phyloP scores from a whole-genome alignment of 257 asterid species.

The Primulina huaijiensis region DNA sequence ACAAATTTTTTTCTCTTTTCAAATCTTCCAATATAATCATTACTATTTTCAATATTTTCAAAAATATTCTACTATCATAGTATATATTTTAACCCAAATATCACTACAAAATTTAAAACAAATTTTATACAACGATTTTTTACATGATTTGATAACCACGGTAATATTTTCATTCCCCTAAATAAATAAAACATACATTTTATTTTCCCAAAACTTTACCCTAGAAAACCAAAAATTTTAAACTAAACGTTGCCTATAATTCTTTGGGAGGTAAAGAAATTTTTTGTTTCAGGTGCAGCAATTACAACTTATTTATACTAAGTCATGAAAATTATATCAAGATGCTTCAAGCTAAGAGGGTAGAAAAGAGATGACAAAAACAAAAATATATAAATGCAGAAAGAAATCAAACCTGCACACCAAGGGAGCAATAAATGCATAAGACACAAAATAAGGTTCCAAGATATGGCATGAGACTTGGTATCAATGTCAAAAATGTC shows the following conservation, averaged over 20 bases:
- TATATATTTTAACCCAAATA: too few relatives aligned
- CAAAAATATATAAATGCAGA: slow-evolving; percentile 11
- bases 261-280: not conserved
- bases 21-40: too few relatives aligned
- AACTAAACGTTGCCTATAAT: not conserved
- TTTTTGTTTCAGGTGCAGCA: not conserved
- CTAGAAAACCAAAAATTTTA: too few relatives aligned
- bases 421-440: slow-evolving; percentile 91
- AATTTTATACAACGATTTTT: too few relatives aligned
- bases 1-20: too few relatives aligned
- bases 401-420: slow-evolving; percentile 67
- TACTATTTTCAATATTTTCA: too few relatives aligned
- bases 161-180: too few relatives aligned
- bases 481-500: slow-evolving; percentile 86
- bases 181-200: too few relatives aligned
- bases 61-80: too few relatives aligned
- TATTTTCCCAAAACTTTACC: too few relatives aligned
- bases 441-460: slow-evolving; percentile 89
- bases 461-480: slow-evolving; percentile 93
- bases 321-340: slow-evolving; percentile 17
- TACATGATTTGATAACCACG: too few relatives aligned
- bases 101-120: too few relatives aligned
- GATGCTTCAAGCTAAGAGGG: slow-evolving; percentile 9
- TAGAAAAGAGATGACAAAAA: slow-evolving; percentile 2
- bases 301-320: slow-evolving; percentile 8